These are phyloP conservation scores for Pseudopithomyces chartarum DNA, from an alignment of 2,329 filamentous ascomycete genomes.

Conservation along the genomic window DNA sequence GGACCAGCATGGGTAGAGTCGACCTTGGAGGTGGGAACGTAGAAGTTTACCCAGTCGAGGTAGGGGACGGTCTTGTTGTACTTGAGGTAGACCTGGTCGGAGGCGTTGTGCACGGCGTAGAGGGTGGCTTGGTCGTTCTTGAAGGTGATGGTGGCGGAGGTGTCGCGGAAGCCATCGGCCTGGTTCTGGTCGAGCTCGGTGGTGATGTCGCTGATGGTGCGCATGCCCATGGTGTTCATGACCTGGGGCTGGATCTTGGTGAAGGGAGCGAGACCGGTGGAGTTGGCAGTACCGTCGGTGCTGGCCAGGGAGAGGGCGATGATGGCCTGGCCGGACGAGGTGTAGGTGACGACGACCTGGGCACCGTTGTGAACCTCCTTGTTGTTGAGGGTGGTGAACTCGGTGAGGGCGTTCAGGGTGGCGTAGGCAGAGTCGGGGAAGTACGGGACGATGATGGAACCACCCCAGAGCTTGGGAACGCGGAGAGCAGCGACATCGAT, in stretches of 20 bases:
- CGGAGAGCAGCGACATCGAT: background rate
- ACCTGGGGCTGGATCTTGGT: background rate
- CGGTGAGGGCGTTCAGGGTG: background rate
- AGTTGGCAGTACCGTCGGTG: background rate
- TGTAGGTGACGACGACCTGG: background rate
- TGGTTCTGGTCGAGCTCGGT: background rate
- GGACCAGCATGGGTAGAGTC: conserved; percentile 6
- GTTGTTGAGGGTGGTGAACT: background rate
- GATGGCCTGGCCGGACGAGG: background rate
- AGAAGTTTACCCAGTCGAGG: conserved; percentile 4
- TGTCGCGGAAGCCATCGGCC: background rate
- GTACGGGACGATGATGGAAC: background rate
- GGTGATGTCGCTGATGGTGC: background rate
- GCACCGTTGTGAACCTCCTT: background rate
- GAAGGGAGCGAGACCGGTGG: background rate
- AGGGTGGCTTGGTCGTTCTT: conserved; percentile 2
- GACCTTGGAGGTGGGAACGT: background rate
- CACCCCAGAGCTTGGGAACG: background rate
- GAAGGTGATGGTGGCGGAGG: conserved; percentile 4
- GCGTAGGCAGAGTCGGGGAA: background rate
- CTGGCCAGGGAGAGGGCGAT: background rate
- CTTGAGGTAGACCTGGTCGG: background rate
- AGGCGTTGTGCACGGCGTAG: conserved; percentile 2
- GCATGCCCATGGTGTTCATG: background rate
- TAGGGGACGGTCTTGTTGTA: background rate